Evolutionary conservation across 2,329 filamentous ascomycete genomes (phyloP).

Genomic region (Stromatinia cepivora): DNA sequence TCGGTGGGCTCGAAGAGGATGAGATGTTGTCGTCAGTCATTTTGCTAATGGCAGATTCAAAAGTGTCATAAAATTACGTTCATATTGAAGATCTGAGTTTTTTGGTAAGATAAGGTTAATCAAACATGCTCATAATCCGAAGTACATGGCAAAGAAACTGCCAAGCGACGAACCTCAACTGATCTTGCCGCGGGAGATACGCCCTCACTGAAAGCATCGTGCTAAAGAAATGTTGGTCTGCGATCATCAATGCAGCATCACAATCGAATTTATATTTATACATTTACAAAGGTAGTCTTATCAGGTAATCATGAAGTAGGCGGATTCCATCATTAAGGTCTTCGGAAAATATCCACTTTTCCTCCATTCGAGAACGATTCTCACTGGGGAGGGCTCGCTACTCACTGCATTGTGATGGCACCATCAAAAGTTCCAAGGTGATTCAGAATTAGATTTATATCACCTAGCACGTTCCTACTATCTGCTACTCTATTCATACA

Average conservation of each 20-base stretch:
- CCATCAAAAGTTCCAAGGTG: constrained; percentile 8
- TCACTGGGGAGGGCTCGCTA: background rate
- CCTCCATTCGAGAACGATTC: background rate
- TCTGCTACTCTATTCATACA: background rate
- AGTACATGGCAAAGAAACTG: background rate
- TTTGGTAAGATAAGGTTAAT: background rate
- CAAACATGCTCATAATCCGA: constrained; percentile 1
- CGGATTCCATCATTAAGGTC: background rate
- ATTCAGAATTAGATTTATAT: background rate
- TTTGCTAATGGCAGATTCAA: background rate
- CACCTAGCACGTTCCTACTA: background rate
- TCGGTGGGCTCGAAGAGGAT: constrained; percentile 11
- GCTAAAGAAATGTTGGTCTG: background rate
- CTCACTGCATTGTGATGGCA: background rate
- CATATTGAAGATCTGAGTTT: background rate
- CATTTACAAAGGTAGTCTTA: background rate
- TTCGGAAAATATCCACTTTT: constrained; percentile 9
- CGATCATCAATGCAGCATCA: background rate
- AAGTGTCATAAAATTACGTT: background rate
- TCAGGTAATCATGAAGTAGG: background rate
- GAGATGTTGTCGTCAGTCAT: constrained; percentile 12
- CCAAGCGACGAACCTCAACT: constrained; percentile 11
- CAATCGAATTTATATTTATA: background rate
- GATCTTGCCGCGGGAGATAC: background rate
- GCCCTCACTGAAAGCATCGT: background rate